Conservation (phyloP, 371 early-diverging fungal species). For the Cokeromyces recurvatus region DNA sequence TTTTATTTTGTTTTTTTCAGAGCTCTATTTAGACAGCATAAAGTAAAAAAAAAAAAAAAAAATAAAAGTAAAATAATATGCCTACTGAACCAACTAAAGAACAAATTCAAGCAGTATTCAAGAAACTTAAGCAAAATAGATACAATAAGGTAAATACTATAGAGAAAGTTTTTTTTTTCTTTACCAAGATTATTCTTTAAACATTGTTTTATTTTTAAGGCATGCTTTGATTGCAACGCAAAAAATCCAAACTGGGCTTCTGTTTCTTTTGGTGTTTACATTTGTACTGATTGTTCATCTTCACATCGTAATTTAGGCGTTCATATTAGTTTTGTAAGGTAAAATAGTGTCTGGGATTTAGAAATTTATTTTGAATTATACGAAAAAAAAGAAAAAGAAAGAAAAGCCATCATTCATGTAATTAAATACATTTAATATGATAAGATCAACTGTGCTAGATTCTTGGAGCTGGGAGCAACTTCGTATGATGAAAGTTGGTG, state of each 20-base stretch:
- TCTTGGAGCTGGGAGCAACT: slow-evolving; percentile 79
- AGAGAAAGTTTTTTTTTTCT: background rate
- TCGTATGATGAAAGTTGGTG: slow-evolving; percentile 88
- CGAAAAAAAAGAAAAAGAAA: background rate
- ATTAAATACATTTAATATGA: too few relatives aligned
- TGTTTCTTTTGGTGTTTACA: slow-evolving; percentile 95
- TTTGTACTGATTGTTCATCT: slow-evolving; percentile 97
- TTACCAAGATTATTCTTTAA: background rate
- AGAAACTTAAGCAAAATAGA: slow-evolving; percentile 68
- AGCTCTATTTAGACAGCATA: too few relatives aligned
- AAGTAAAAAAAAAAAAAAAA: too few relatives aligned
- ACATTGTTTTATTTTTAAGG: slow-evolving; percentile 30
- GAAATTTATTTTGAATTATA: background rate
- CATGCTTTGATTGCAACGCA: slow-evolving; percentile 96
- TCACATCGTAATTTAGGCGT: slow-evolving; percentile 94
- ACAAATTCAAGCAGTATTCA: slow-evolving; percentile 76
- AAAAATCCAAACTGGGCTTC: slow-evolving; percentile 98
- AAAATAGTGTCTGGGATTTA: too few relatives aligned
- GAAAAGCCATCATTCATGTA: too few relatives aligned
- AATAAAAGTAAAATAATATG: background rate
- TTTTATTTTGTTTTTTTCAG: too few relatives aligned
- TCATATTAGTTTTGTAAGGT: slow-evolving; percentile 96
- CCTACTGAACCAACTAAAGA: slow-evolving; percentile 67
- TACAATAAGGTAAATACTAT: slow-evolving; percentile 68
- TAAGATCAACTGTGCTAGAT: slow-evolving; percentile 83